These are phyloP conservation scores for Aureobasidium subglaciale DNA, from an alignment of 2,329 filamentous ascomycete species.

Conservation along the genomic window DNA sequence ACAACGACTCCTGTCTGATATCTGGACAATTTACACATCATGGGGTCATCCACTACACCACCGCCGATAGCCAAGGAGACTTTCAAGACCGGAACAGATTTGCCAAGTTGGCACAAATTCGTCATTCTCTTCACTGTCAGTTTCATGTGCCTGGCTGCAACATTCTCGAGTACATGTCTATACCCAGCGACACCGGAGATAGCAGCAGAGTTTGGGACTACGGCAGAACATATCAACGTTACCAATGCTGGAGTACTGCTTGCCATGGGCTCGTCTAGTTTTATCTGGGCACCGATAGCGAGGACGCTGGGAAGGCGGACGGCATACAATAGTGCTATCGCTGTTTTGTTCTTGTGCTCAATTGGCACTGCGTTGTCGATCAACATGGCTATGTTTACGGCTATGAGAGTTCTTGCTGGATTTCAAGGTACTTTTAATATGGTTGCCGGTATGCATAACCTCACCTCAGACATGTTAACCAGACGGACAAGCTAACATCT, in stretches of 20 bases:
- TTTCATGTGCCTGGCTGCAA: conserved; percentile 65
- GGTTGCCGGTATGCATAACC: conserved; percentile 50
- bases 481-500: background rate
- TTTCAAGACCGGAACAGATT: background rate
- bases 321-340: conserved; percentile 49
- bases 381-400: conserved; percentile 60
- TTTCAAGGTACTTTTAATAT: conserved; percentile 70
- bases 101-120: conserved; percentile 39
- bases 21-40: background rate
- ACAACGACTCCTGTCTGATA: background rate
- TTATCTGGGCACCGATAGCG: conserved; percentile 62
- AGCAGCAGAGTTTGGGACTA: conserved; percentile 55
- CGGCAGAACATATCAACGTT: conserved; percentile 59
- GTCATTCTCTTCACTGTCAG: conserved; percentile 61
- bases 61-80: background rate
- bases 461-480: background rate
- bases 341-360: conserved; percentile 57
- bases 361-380: conserved; percentile 63
- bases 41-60: background rate
- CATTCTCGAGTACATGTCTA: conserved; percentile 64
- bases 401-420: conserved; percentile 64
- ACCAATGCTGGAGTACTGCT: conserved; percentile 64
- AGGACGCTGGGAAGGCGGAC: conserved; percentile 34
- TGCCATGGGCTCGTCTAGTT: conserved; percentile 61
- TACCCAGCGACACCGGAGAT: conserved; percentile 66